Evolutionary conservation across 345 rosid genomes (phyloP).

Genomic region (Gossypium longicalyx): DNA sequence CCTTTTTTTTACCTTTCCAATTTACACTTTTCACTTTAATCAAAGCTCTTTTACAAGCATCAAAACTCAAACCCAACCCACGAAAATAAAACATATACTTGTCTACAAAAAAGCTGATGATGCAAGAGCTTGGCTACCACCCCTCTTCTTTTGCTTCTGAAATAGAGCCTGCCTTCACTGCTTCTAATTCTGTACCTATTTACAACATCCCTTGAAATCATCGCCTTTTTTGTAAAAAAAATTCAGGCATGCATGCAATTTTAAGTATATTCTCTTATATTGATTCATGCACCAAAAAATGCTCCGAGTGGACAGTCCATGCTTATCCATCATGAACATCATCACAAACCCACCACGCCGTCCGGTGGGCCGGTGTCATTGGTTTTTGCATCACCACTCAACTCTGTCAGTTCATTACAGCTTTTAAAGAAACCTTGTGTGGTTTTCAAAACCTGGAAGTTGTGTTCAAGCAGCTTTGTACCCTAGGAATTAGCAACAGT

Average conservation of each 20-base stretch:
- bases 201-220: constrained; percentile 3
- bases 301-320: neutral
- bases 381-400: neutral
- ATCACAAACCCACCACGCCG: constrained; percentile 3
- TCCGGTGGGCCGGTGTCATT: neutral
- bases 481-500: constrained; percentile 45
- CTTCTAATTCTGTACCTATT: constrained; percentile 4
- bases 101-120: neutral
- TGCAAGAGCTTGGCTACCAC: neutral
- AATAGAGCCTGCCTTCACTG: neutral
- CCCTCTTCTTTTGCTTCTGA: neutral
- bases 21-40: constrained; percentile 8
- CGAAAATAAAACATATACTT: neutral
- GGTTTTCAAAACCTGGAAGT: constrained; percentile 30
- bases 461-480: constrained; percentile 44
- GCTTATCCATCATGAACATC: constrained; percentile 1
- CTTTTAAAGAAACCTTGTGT: neutral
- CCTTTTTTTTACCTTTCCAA: neutral
- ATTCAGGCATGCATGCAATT: constrained; percentile 8
- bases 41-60: neutral
- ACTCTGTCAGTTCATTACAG: constrained; percentile 4
- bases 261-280: neutral
- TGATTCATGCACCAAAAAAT: neutral
- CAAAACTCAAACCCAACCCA: neutral
- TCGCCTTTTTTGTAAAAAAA: neutral